Conservation (phyloP, 2,329 filamentous ascomycete species). For the Didymella arachidicola region DNA sequence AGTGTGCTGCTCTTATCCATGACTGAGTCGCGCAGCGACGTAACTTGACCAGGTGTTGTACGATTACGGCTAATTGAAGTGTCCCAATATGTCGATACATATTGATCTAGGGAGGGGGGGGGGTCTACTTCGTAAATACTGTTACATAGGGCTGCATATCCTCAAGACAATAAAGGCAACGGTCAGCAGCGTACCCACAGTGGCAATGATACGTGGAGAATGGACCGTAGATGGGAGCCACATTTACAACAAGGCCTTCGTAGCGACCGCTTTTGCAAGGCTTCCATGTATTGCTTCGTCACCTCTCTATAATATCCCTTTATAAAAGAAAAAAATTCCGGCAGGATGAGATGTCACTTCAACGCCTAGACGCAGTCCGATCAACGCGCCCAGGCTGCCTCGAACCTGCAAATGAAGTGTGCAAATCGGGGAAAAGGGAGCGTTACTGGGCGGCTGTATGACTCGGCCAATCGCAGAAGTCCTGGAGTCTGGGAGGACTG, state of each 20-base stretch:
- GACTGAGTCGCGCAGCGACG: neutral
- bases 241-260: constrained; percentile 9
- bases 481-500: constrained; percentile 1
- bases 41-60: neutral
- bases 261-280: constrained; percentile 10
- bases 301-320: neutral
- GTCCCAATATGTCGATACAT: constrained; percentile 1
- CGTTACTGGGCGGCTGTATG: constrained; percentile 7
- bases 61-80: neutral
- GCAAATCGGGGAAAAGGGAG: constrained; percentile 5
- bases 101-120: neutral
- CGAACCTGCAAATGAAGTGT: neutral
- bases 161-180: constrained; percentile 2
- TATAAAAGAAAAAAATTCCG: neutral
- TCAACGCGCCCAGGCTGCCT: neutral
- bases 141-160: constrained; percentile 17
- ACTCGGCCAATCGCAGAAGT: constrained; percentile 9
- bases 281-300: constrained; percentile 14
- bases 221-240: neutral
- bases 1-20: neutral
- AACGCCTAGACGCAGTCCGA: neutral
- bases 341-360: neutral
- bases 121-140: neutral
- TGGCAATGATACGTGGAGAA: constrained; percentile 22
- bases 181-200: constrained; percentile 7